Evolutionary conservation across 352 stramenopile genomes (phyloP).

Genomic region (Globisporangium nagaii): DNA sequence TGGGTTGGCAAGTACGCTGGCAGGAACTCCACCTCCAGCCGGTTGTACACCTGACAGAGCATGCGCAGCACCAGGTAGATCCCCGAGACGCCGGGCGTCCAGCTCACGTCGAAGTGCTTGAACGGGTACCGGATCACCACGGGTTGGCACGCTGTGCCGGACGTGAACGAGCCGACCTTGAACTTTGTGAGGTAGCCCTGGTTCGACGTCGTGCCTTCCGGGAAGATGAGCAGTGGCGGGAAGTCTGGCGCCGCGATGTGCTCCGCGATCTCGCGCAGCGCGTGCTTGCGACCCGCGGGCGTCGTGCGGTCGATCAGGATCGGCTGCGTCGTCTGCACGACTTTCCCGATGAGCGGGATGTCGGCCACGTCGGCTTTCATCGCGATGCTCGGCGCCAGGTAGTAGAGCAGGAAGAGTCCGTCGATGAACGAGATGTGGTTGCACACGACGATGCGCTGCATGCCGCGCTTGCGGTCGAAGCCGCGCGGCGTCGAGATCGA

Average conservation of each 20-base stretch:
- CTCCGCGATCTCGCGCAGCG: constrained; percentile 53
- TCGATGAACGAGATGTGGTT: constrained; percentile 75
- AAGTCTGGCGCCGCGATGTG: constrained; percentile 35
- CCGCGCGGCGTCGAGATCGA: constrained; percentile 27
- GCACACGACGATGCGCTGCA: constrained; percentile 52
- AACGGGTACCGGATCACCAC: constrained; percentile 65
- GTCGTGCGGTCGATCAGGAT: constrained; percentile 62
- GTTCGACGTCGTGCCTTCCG: constrained; percentile 69
- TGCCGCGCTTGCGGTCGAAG: constrained; percentile 8
- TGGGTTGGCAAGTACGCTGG: constrained; percentile 42
- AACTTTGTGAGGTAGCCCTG: constrained; percentile 68
- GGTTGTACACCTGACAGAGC: constrained; percentile 70
- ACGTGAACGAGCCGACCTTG: constrained; percentile 68
- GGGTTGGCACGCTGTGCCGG: constrained; percentile 45
- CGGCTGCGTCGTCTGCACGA: constrained; percentile 56
- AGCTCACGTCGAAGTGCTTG: constrained; percentile 71
- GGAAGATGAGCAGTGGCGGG: constrained; percentile 68
- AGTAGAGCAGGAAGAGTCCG: constrained; percentile 50
- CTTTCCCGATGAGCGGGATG: constrained; percentile 46
- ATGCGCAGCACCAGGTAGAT: constrained; percentile 50
- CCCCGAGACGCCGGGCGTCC: constrained; percentile 45
- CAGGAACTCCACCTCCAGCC: constrained; percentile 53
- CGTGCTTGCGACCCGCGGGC: constrained; percentile 39
- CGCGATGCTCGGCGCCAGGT: constrained; percentile 54
- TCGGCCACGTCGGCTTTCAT: constrained; percentile 66